phyloP scores from a whole-genome alignment of 306 rosid species.

The Lupinus albus region DNA sequence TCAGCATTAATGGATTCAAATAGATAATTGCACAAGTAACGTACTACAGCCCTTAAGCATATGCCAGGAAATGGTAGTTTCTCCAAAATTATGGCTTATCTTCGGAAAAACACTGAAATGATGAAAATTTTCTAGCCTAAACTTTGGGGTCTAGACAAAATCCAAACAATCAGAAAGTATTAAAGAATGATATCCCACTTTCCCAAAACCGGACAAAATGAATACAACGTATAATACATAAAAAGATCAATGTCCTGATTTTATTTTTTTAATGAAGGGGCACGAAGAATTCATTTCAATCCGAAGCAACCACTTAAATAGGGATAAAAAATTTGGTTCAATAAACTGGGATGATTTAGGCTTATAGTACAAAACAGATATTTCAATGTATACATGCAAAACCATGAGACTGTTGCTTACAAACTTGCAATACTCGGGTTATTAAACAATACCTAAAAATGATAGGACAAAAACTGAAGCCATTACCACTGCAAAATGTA shows the following conservation, averaged over 20 bases:
- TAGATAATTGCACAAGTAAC: conserved; percentile 17
- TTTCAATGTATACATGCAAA: conserved; percentile 5
- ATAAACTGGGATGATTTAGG: conserved; percentile 14
- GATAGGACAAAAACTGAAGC: not conserved
- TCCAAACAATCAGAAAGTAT: conserved; percentile 3
- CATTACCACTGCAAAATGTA: not conserved
- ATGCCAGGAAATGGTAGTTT: not conserved
- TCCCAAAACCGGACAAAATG: not conserved
- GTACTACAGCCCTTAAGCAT: not conserved
- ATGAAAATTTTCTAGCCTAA: not conserved
- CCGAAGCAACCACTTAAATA: not conserved
- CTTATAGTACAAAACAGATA: not conserved
- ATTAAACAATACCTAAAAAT: conserved; percentile 6
- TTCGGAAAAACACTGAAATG: conserved; percentile 19
- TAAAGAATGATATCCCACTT: not conserved
- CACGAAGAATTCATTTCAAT: conserved; percentile 8
- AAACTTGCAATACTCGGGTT: not conserved
- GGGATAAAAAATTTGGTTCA: conserved; percentile 1
- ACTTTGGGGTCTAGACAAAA: not conserved
- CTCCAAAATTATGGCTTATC: conserved; percentile 12
- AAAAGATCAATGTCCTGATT: not conserved
- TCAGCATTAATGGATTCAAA: conserved; percentile 25
- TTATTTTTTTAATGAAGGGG: not conserved
- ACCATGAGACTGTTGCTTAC: not conserved
- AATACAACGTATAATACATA: not conserved